Evolutionary conservation across 2,329 filamentous ascomycete species (phyloP).

Genomic region (Penicillium freii): DNA sequence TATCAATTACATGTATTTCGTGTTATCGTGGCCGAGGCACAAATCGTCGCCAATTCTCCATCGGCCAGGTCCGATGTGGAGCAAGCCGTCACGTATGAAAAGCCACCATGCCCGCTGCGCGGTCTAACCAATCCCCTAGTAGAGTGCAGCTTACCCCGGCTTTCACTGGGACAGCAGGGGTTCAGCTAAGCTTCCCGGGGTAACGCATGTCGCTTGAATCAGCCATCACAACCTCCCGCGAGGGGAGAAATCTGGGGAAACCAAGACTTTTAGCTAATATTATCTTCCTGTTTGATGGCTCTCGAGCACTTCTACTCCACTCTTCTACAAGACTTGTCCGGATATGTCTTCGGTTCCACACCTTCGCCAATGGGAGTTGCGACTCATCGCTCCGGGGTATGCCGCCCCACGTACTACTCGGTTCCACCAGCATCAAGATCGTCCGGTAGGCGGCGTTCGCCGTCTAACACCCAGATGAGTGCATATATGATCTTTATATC

Average conservation of each 20-base stretch:
- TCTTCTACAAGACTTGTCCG: background rate
- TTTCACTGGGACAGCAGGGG: background rate
- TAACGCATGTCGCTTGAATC: background rate
- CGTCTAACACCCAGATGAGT: too few species aligned
- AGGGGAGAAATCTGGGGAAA: background rate
- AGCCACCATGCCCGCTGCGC: background rate
- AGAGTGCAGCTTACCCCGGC: background rate
- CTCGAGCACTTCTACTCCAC: background rate
- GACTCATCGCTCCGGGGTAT: too few species aligned
- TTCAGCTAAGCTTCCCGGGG: background rate
- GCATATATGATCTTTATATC: too few species aligned
- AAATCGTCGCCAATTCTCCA: background rate
- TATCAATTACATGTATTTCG: background rate
- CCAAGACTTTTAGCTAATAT: background rate
- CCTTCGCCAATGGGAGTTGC: too few species aligned
- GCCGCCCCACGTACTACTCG: too few species aligned
- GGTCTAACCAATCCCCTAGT: background rate
- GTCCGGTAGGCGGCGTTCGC: too few species aligned
- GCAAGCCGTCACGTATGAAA: background rate
- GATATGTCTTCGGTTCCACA: background rate
- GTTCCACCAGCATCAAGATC: too few species aligned
- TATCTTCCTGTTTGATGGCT: background rate
- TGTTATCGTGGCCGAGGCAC: background rate
- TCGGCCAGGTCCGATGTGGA: slow-evolving; percentile 8
- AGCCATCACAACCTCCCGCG: background rate